A percentile compares a stretch with the other conserved stretches of the same genome.
phyloP scores from a whole-genome alignment of 2,329 filamentous ascomycete species.

The Paracamarosporium sp. region DNA sequence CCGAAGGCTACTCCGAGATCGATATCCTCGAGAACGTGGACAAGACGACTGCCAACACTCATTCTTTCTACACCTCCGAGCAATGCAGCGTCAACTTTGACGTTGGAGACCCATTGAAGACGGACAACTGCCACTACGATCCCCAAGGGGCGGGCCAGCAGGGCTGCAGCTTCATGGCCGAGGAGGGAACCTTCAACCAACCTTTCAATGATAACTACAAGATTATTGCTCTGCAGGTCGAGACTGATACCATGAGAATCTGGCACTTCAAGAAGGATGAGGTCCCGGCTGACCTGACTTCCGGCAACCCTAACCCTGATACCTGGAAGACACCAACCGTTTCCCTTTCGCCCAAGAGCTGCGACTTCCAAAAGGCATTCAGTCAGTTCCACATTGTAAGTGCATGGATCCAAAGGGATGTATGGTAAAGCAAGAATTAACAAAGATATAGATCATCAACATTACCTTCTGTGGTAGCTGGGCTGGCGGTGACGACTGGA shows the following conservation, averaged over 20 bases:
- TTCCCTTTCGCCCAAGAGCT: constrained; percentile 3
- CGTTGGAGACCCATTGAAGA: not conserved
- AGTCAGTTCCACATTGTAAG: constrained; percentile 2
- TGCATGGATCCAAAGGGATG: not conserved
- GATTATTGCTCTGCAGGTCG: constrained; percentile 2
- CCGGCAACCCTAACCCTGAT: not conserved
- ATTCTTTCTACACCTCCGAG: constrained; percentile 2
- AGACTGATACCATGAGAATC: not conserved
- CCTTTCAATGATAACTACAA: constrained; percentile 2
- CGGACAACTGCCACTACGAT: constrained; percentile 2
- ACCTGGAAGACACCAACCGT: constrained; percentile 6
- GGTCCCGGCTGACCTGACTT: not conserved
- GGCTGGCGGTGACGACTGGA: constrained; percentile 1
- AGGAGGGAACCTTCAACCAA: constrained; percentile 5
- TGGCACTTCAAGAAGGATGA: constrained; percentile 2
- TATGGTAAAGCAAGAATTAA: not conserved
- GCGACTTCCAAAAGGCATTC: constrained; percentile 4
- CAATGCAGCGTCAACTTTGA: constrained; percentile 3
- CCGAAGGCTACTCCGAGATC: constrained; percentile 5
- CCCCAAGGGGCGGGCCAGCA: not conserved
- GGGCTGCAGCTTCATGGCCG: not conserved
- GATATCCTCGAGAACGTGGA: constrained; percentile 6
- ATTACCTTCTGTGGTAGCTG: constrained; percentile 6
- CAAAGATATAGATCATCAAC: not conserved
- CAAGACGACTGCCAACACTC: not conserved